A percentile compares a stretch with the other conserved stretches of the same genome.
phyloP scores from a whole-genome alignment of 139 green algal genomes.

The Coelastrella sp. region DNA sequence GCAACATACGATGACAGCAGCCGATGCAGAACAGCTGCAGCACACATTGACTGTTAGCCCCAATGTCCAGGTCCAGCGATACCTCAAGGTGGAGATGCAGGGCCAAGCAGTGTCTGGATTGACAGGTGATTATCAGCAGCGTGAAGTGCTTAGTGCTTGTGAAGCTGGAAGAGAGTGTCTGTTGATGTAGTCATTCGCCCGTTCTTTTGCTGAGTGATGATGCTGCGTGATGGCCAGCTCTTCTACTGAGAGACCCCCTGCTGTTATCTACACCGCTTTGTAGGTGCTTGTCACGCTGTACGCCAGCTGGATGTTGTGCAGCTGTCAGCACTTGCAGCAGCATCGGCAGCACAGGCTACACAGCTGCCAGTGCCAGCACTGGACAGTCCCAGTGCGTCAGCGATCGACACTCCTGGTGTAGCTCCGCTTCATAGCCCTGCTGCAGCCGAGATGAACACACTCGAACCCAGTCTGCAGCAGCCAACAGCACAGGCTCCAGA shows the following conservation, averaged over 20 bases:
- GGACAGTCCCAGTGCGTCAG: constrained; percentile 13
- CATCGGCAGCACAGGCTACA: background rate
- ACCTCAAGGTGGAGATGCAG: constrained; percentile 33
- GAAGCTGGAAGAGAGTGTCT: no score
- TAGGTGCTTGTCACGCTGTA: constrained; percentile 17
- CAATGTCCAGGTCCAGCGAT: background rate
- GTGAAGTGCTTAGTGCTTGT: background rate
- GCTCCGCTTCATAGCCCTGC: background rate
- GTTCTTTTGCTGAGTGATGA: no score
- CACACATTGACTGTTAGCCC: constrained; percentile 16
- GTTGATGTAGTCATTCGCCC: no score
- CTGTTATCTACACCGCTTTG: background rate
- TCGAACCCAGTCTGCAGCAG: background rate
- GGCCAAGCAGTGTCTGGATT: background rate
- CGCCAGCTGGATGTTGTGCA: constrained; percentile 38
- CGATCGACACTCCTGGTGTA: no score
- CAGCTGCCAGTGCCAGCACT: constrained; percentile 26
- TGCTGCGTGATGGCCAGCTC: no score
- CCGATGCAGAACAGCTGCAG: background rate
- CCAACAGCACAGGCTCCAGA: background rate
- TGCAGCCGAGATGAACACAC: background rate
- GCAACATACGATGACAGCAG: background rate
- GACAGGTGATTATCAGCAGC: background rate
- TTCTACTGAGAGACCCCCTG: no score
- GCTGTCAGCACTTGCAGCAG: background rate